These are phyloP conservation scores for Trichoderma pleuroti DNA, from an alignment of 2,329 filamentous ascomycete genomes.

Conservation along the genomic window DNA sequence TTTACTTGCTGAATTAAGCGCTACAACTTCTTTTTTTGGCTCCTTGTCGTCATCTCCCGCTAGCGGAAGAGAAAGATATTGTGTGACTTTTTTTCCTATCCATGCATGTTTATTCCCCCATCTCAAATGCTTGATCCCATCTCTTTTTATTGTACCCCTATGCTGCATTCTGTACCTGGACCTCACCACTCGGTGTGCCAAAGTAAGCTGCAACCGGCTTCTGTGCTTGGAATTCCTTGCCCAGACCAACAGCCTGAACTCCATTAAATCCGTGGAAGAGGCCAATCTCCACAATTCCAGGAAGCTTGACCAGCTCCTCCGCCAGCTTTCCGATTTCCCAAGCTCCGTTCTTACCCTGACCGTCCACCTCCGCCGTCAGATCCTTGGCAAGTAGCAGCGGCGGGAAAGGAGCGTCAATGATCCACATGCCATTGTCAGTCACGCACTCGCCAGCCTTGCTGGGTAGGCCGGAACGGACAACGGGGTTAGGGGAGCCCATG, in stretches of 20 bases:
- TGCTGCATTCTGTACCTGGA: slow-evolving; percentile 35
- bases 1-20: background rate
- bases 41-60: background rate
- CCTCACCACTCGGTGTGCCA: slow-evolving; percentile 74
- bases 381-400: slow-evolving; percentile 64
- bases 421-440: slow-evolving; percentile 61
- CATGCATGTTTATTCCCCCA: background rate
- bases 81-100: background rate
- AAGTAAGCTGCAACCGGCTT: slow-evolving; percentile 95
- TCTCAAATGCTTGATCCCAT: background rate
- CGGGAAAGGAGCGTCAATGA: slow-evolving; percentile 88
- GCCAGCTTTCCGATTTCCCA: slow-evolving; percentile 81
- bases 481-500: slow-evolving; percentile 69
- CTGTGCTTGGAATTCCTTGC: slow-evolving; percentile 67
- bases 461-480: slow-evolving; percentile 67
- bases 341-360: slow-evolving; percentile 50
- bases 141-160: background rate
- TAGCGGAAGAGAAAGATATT: background rate
- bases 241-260: slow-evolving; percentile 52
- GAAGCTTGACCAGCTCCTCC: slow-evolving; percentile 70
- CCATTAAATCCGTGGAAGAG: slow-evolving; percentile 84
- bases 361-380: slow-evolving; percentile 47
- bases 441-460: slow-evolving; percentile 76
- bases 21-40: background rate
- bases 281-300: slow-evolving; percentile 87